Evolutionary conservation across 2,329 filamentous ascomycete species (phyloP).

Genomic region (Ascocoryne sarcoides): DNA sequence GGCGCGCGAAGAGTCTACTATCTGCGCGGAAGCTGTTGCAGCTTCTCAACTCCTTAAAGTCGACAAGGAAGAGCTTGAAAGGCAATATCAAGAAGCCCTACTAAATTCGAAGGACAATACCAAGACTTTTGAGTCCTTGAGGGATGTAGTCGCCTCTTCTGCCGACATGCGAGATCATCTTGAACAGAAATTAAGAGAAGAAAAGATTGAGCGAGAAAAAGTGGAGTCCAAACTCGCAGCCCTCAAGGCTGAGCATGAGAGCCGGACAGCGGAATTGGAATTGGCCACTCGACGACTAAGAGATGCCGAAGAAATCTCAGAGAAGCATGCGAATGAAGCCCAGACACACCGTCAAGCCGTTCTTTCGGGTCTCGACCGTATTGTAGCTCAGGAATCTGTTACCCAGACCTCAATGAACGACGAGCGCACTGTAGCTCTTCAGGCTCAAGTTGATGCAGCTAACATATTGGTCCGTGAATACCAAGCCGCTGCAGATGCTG

Average conservation of each 20-base stretch:
- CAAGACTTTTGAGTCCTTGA: constrained; percentile 64
- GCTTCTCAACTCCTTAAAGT: constrained; percentile 66
- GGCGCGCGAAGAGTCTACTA: constrained; percentile 72
- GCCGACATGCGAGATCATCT: constrained; percentile 67
- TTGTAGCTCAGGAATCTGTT: constrained; percentile 46
- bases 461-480: constrained; percentile 79
- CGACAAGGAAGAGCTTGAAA: constrained; percentile 73
- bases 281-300: constrained; percentile 62
- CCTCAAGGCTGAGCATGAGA: constrained; percentile 76
- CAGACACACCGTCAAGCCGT: constrained; percentile 76
- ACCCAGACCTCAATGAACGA: constrained; percentile 41
- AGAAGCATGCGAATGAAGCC: constrained; percentile 81
- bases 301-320: constrained; percentile 80
- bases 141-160: constrained; percentile 70
- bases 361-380: constrained; percentile 71
- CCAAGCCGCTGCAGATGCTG: constrained; percentile 76
- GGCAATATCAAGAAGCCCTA: constrained; percentile 58
- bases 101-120: constrained; percentile 61
- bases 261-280: constrained; percentile 68
- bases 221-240: constrained; percentile 68
- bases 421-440: constrained; percentile 64
- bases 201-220: constrained; percentile 66
- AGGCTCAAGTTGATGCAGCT: constrained; percentile 69
- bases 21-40: constrained; percentile 66
- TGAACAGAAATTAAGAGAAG: constrained; percentile 76